Evolutionary conservation across 2,329 filamentous ascomycete species (phyloP), one percentile per base, ranked within the genome.

Genomic region (Emergomyces africanus): DNA sequence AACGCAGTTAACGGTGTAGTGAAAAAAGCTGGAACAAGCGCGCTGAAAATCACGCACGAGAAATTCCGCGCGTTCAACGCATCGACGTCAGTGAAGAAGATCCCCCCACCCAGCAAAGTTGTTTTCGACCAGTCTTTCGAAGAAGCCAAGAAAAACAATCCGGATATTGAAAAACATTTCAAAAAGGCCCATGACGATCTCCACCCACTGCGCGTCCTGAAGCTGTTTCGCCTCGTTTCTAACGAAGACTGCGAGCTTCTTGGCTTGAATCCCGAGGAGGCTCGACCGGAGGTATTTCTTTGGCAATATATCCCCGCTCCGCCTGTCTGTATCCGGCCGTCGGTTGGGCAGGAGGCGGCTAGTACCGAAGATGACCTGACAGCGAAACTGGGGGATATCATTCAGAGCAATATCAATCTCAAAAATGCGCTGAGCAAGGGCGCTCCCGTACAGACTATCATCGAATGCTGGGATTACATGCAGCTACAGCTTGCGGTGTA

Each of bases 401-500:
- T 96, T 10, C 89, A 95, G 67, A 89, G 95, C 63, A 96, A 91
- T 69, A 87, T 88, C 58, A 83, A 95, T 66, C 89, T 99, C 63
- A 85, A 88, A 55, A 87, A 89, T 25, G 89, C 90, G 0, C 74
- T 97, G 18, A 81, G 87, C 61, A 90, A 90, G 65, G 92, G 92
- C 10, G 88, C 91, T 15, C 85, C 90, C 0, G 81, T 99, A 1
- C 83, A 88, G 64, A 95, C 89, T 0, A 88, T 97, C 59, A 95
- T 97, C 85, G 94, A 99, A 71, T 90, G 96, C 67, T 99, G 94
- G 94, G 94, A 99, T 69, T 97, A 92, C 68, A 78, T 99, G 61
- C 92, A 97, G 69, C 81, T 96, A 9, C 91, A 97, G 68, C 88
- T 97, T 61, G 94, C 92, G 61, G 90, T 97, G 81, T 97, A 99